Evolutionary conservation across 371 early-diverging fungal species (phyloP), one percentile per base, ranked within the genome.

Genomic region (Zancudomyces culisetae): DNA sequence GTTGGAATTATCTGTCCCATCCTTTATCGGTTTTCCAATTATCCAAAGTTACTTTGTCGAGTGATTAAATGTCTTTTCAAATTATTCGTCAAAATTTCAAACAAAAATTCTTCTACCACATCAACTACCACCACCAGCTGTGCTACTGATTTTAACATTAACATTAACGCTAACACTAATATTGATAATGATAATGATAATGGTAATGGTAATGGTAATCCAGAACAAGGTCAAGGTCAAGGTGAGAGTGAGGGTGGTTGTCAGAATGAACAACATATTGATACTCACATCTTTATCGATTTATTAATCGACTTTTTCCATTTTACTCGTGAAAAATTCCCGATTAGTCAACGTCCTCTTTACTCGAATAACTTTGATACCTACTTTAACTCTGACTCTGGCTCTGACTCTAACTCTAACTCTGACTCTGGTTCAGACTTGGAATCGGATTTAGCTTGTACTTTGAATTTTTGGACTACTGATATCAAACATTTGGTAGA

Each of bases 1-100:
- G 80, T 81, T 53, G 77, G 80, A 12, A 58, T 82, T 45, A 58
- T 84, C 40, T 85, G 83, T 0, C 86, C 86, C 0, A 65, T 79
- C 19, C 61, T 84, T 26, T 79, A 83, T 62, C 75, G 86, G 24
- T 73, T 84, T 41, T 80, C 78, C 10, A 55, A 52, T 23, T 58
- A 63, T 22, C 41, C 41, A n/a, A 18, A 30, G 1, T 24, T 56
- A 20, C 50, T 56, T 35, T 27, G 29, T 2, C 4, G 3, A 2
- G 30, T 49, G 2, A 49, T 49, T 29, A 30, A 49, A 21, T 22
- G 21, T 49, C 30, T 49, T 27, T 49, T 49, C 40, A 29, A 18
- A 35, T 13, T 49, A 21, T 3, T 35, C 30, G 27, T 49, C 3
- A 8, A 49, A 29, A 29, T 49, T 27, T 47, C 47, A 20, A 23